These are phyloP conservation scores for Geotrichum siamense DNA, from an alignment of 1,139 yeast species.

Conservation along the genomic window DNA sequence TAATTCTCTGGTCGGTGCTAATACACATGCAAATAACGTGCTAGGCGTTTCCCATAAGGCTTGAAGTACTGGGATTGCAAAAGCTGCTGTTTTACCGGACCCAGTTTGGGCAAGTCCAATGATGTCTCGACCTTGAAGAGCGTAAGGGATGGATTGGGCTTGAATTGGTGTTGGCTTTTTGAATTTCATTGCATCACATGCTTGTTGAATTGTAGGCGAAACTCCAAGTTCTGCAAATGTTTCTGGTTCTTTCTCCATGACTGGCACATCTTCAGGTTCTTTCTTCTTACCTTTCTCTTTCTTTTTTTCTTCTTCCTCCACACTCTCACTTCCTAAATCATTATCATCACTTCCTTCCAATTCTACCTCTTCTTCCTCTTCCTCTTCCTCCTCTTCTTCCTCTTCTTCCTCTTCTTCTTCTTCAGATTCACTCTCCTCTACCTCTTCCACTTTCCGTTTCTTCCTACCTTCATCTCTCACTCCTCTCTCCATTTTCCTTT, in stretches of 20 bases:
- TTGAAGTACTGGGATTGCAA: constrained; percentile 81
- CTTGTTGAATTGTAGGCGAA: constrained; percentile 38
- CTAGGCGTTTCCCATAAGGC: constrained; percentile 82
- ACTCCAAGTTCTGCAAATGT: constrained; percentile 14
- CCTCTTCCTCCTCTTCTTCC: not conserved
- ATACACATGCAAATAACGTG: constrained; percentile 80
- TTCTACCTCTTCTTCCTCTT: not conserved
- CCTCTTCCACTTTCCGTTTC: no score
- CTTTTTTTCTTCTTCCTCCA: not conserved
- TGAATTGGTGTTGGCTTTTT: constrained; percentile 92
- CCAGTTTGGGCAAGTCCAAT: constrained; percentile 94
- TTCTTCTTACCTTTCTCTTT: not conserved
- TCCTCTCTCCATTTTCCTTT: no score
- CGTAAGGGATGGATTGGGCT: constrained; percentile 84
- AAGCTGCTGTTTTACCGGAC: constrained; percentile 88
- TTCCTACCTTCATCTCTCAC: no score
- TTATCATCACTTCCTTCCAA: not conserved
- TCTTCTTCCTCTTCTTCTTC: not conserved
- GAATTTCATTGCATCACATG: constrained; percentile 72
- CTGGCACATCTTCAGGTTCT: not conserved
- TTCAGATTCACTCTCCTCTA: not conserved
- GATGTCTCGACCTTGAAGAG: constrained; percentile 86
- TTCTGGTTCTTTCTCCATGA: constrained; percentile 5
- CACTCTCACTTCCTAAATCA: not conserved
- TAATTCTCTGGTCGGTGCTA: constrained; percentile 95